Conservation (phyloP, 345 rosid genomes). For the Brassica napus region Da-Ae NC_063440.1:18873001-18873500, state of each 20-base stretch:
- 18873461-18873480: too few species aligned
- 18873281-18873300: constrained; percentile 96
- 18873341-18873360: constrained; percentile 53
- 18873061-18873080: constrained; percentile 89
- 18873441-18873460: constrained; percentile 39
- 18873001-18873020: too few species aligned
- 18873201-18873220: constrained; percentile 96
- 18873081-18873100: constrained; percentile 90
- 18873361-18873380: background rate
- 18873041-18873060: constrained; percentile 87
- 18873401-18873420: constrained; percentile 10
- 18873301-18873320: constrained; percentile 94
- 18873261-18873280: constrained; percentile 99
- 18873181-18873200: constrained; percentile 81
- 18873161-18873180: constrained; percentile 70
- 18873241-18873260: constrained; percentile 94
- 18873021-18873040: constrained; percentile 76
- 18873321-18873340: constrained; percentile 83
- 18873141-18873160: constrained; percentile 96
- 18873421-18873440: constrained; percentile 13
- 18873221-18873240: constrained; percentile 91
- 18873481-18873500: background rate
- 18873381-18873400: background rate
- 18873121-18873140: constrained; percentile 87
- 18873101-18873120: constrained; percentile 80